These are phyloP conservation scores for Lactarius pseudohatsudake DNA, from an alignment of 768 basidiomycete species.

Conservation along the genomic window DNA sequence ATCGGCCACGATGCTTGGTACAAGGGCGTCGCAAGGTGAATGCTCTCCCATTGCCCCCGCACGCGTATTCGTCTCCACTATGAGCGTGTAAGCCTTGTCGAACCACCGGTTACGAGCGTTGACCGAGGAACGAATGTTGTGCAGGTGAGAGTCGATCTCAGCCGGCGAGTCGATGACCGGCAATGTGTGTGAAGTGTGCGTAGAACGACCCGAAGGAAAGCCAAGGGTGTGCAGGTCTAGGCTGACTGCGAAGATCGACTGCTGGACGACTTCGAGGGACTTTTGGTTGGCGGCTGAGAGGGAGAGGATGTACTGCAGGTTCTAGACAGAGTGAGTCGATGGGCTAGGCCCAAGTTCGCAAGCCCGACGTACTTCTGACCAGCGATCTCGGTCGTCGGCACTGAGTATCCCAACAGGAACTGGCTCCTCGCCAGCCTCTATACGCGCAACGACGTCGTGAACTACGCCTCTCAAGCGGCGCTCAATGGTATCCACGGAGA, in stretches of 20 bases:
- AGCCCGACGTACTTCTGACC: constrained; percentile 62
- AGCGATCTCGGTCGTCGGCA: constrained; percentile 77
- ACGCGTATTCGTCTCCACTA: constrained; percentile 82
- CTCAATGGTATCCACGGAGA: constrained; percentile 47
- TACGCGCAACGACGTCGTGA: constrained; percentile 56
- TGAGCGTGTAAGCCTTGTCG: constrained; percentile 82
- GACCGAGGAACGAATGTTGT: constrained; percentile 63
- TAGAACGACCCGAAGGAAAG: constrained; percentile 35
- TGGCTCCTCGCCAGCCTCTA: constrained; percentile 53
- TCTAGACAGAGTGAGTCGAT: constrained; percentile 44
- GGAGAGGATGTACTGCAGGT: constrained; percentile 63
- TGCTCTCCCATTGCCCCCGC: constrained; percentile 91
- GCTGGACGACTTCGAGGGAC: constrained; percentile 62
- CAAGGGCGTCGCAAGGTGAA: constrained; percentile 84
- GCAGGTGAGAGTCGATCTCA: constrained; percentile 71
- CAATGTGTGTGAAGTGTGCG: constrained; percentile 5
- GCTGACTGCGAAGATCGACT: constrained; percentile 76
- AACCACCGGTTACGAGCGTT: constrained; percentile 82
- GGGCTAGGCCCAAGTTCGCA: background rate
- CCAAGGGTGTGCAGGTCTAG: constrained; percentile 65
- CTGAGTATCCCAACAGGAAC: constrained; percentile 69
- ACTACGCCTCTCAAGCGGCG: constrained; percentile 45
- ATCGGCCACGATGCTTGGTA: constrained; percentile 84
- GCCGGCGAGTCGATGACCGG: constrained; percentile 26
- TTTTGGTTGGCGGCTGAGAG: constrained; percentile 63